phyloP scores from a whole-genome alignment of 257 asterid genomes.

The Ophiorrhiza pumila region DNA sequence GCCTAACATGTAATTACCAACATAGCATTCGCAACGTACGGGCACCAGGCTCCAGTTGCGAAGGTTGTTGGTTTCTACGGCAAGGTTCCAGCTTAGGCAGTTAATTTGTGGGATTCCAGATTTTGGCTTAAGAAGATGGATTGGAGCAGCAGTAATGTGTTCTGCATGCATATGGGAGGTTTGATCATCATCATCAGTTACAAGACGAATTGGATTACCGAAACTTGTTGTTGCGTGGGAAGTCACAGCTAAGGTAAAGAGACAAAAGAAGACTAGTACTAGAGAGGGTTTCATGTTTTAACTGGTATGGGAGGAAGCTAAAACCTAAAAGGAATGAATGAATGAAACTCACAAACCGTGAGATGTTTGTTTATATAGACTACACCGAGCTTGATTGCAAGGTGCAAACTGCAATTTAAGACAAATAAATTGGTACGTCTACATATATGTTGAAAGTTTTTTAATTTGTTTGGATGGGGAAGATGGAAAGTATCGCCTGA shows the following conservation, averaged over 20 bases:
- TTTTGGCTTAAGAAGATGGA: constrained; percentile 45
- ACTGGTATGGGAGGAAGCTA: too few species aligned
- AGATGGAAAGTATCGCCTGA: too few species aligned
- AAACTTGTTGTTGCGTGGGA: constrained; percentile 1
- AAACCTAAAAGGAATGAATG: too few species aligned
- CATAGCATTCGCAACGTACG: constrained; percentile 44
- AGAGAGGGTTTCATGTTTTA: too few species aligned
- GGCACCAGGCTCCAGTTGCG: constrained; percentile 47
- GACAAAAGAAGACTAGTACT: background rate
- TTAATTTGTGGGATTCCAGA: constrained; percentile 31
- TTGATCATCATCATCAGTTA: background rate
- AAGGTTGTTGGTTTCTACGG: constrained; percentile 60
- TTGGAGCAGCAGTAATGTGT: constrained; percentile 5
- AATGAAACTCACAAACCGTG: too few species aligned
- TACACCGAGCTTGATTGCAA: too few species aligned
- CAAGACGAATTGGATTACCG: background rate
- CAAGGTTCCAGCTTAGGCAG: constrained; percentile 80
- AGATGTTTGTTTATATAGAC: too few species aligned
- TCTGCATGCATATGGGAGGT: constrained; percentile 19
- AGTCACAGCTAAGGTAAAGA: background rate
- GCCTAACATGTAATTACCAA: constrained; percentile 67
- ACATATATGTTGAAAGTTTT: too few species aligned
- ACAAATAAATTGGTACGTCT: too few species aligned
- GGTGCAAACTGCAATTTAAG: too few species aligned
- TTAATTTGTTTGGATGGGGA: too few species aligned